Base-by-base conservation (phyloP, 1,284 basidiomycete genomes). In the Cutaneotrichosporon sp. region DNA sequence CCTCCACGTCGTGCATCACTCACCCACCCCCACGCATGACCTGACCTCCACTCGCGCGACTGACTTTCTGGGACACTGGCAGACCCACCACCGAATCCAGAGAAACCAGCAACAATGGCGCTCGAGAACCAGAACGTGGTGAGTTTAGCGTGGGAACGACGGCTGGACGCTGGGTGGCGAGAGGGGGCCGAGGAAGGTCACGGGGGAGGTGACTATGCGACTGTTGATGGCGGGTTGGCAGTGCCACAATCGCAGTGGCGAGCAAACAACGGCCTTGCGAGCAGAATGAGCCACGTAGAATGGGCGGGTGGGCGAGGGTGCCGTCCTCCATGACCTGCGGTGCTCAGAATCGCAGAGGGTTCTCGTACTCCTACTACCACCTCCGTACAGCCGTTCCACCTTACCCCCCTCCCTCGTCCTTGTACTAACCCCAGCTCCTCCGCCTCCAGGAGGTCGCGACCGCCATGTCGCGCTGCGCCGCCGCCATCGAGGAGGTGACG, bases 401-500 rank as follows among this genome's bases (percentile, higher is more conserved):
- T 38, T n/a, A 8, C 38, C 38, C 7, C 38, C 7, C 11, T 36
- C 10, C 16, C 18, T 18, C 1, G 18, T n/a, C n/a, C n/a, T n/a
- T n/a, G n/a, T n/a, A n/a, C 38, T 42, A 18, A 42, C 38, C 18
- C 38, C 38, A 42, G 38, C 18, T 42, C 18, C 16, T 42, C 38
- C 2, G 16, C 18, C 38, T 80, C 71, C 67, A 72, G 51, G 73
- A 77, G 36, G 72, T 81, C 62, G 75, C 76, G 6, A 64, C 71
- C n/a, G 76, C 74, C 53, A 79, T 81, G 75, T 70, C 70, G 18
- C 68, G 68, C 45, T 80, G 79, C 62, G 71, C 75, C 27, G 59
- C 67, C 29, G 69, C 77, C 36, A 75, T 81, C 63, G 70, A 75
- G 42, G 75, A 77, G 58, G 81, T 78, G 67, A 72, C 79, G n/a